Evolutionary conservation across 495 filamentous ascomycete species (phyloP).

Genomic region (Neurospora sp.): DNA sequence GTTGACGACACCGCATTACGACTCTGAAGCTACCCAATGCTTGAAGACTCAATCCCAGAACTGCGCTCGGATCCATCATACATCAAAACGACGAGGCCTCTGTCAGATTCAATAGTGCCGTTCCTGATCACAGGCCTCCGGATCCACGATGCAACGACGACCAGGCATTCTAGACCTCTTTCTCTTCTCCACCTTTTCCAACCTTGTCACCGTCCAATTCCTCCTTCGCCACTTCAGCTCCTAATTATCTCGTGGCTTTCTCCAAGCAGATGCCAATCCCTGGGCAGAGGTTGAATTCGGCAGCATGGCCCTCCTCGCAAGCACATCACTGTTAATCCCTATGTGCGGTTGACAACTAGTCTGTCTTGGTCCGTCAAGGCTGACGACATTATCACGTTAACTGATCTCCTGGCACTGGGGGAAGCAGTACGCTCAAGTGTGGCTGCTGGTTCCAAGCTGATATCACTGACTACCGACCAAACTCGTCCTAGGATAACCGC

Average conservation of each 20-base stretch:
- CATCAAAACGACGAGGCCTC: not conserved
- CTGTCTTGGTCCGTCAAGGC: not conserved
- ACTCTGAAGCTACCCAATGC: no score
- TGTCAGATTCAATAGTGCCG: not conserved
- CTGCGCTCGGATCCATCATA: no score
- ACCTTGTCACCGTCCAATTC: not conserved
- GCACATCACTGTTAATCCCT: no score
- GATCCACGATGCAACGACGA: not conserved
- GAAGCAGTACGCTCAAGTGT: no score
- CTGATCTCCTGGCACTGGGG: not conserved
- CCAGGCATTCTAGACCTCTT: not conserved
- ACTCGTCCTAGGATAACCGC: not conserved
- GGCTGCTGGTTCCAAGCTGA: not conserved
- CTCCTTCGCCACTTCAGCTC: not conserved
- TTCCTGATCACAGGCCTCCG: not conserved
- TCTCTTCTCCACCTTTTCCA: no score
- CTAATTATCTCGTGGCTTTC: not conserved
- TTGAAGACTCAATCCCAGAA: no score
- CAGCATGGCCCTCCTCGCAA: not conserved
- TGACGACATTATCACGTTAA: no score
- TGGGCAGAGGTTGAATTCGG: not conserved
- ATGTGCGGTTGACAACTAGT: not conserved
- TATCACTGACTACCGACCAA: not conserved
- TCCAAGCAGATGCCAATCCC: not conserved
- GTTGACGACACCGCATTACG: no score